These are phyloP conservation scores for Ogataea ganodermae DNA, from an alignment of 805 yeast genomes.

Conservation along the genomic window DNA sequence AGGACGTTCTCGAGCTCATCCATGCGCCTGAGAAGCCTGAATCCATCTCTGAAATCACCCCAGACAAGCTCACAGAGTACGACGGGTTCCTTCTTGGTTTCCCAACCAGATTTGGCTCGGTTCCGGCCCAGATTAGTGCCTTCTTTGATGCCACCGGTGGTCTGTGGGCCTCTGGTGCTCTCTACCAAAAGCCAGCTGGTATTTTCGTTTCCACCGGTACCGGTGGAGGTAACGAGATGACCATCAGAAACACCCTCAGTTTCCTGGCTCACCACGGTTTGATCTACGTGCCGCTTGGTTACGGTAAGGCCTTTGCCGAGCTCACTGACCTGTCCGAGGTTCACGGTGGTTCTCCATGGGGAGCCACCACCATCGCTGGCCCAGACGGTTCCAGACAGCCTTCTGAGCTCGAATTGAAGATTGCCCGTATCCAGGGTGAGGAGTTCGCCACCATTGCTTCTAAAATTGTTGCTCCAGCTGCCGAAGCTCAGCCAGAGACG, in stretches of 20 bases:
- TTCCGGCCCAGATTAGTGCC: conserved; percentile 75
- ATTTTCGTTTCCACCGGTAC: conserved; percentile 74
- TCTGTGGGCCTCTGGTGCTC: conserved; percentile 73
- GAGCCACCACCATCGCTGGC: conserved; percentile 81
- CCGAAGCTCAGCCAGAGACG: conserved; percentile 6
- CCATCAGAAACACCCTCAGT: conserved; percentile 64
- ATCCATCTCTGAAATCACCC: conserved; percentile 59
- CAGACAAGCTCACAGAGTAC: conserved; percentile 57
- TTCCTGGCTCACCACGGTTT: conserved; percentile 78
- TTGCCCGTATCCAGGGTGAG: conserved; percentile 70
- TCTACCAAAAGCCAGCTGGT: conserved; percentile 74
- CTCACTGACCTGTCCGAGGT: conserved; percentile 58
- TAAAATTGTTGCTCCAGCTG: conserved; percentile 20
- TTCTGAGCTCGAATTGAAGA: conserved; percentile 58
- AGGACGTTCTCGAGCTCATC: conserved; percentile 55
- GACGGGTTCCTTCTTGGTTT: conserved; percentile 85
- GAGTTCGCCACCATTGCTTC: conserved; percentile 52
- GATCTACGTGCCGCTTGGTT: conserved; percentile 78
- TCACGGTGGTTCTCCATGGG: conserved; percentile 86
- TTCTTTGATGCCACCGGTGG: conserved; percentile 81
- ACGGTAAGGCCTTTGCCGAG: conserved; percentile 55
- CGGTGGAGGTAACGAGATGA: conserved; percentile 84
- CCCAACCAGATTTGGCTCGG: conserved; percentile 83
- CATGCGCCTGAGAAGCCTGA: conserved; percentile 67
- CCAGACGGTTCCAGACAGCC: conserved; percentile 76